Base-by-base conservation (phyloP, 202 grass and related monocot species). In the Panicum virgatum region DNA sequence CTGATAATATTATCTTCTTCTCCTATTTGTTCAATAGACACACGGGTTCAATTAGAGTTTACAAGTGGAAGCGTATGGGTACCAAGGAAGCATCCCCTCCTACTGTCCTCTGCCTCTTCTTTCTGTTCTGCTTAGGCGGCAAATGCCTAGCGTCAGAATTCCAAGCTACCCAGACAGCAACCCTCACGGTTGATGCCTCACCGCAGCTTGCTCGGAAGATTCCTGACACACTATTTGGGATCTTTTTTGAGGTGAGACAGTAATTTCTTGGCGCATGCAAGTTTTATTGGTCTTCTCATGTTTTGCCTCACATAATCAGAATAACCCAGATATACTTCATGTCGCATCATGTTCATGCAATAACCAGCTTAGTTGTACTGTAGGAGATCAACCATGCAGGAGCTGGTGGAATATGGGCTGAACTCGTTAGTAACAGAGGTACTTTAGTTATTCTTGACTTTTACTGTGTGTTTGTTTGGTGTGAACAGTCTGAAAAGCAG, bases 391-490 rank as follows among this genome's bases (percentile, higher is more conserved):
- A 96, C 62, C 88, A 96, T 89, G 88, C 90, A 46, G 90, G 90
- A 77, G 93, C 93, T 76, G 93, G 93, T 40, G 93, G 93, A 42
- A 65, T 96, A 80, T 91, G 93, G 90, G 93, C 93, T 11, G 90
- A 96, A n/a, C 88, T 96, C 60, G 90, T 96, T 48, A 96, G 53
- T 23, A 93, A 96, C 27, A 89, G 90, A 96, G 93, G 93, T 93
- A 66, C 12, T 43, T 66, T 14, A 69, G 25, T 30, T 47, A 61
- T 44, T 78, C 29, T 82, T 78, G 27, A n/a, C n/a, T 71, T 75
- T 11, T 30, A 59, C 20, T 0, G 15, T 73, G 70, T 73, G 5
- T 15, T 48, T 56, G n/a, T 48, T 50, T 64, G 29, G 43, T 9
- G 3, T 18, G 34, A 36, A 64, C 12, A 9, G 0, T n/a, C 2